Base-by-base conservation (phyloP, 2,329 filamentous ascomycete genomes). In the Penicillium crustosum region DNA sequence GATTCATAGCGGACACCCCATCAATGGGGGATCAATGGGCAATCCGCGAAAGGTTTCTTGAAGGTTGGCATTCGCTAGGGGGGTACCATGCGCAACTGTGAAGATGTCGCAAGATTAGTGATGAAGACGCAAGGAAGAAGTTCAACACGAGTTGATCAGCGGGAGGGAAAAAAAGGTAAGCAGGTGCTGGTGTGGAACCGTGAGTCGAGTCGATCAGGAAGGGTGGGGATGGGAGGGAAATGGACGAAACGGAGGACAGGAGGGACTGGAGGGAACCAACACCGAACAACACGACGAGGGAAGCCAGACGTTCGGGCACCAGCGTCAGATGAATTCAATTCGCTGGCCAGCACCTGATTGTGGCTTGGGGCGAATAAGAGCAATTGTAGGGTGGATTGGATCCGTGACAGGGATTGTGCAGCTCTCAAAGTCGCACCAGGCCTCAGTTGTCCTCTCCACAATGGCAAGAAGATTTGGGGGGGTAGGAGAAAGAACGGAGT, bases 1-100 rank as follows among this genome's bases (percentile, higher is more conserved):
- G 71, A 76, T 77, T 78, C 75, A 78, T 78, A 63, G 69, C 70
- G 67, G 70, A 66, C 71, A 66, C 70, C 73, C 73, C 69, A 66
- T 70, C 60, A 71, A 70, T 67, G 73, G 72, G n/a, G 73, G 73
- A 70, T 68, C 66, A 67, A 66, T 64, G 62, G 73, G 61, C 57
- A 69, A 70, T 71, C 70, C 70, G 68, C 66, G 66, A 65, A 66
- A 61, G 54, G 51, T 55, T 62, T 52, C 42, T 57, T 68, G 61
- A 61, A 61, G 60, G 65, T 70, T 72, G 72, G 72, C 73, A 76
- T 76, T 73, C 73, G 74, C 73, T 57, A 45, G 48, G 39, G 35
- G 48, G 39, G 35, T 44, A 27, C 45, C 47, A 47, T 45, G 50
- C 36, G 42, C 35, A 31, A 53, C 55, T 53, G 49, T 42, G 15